Percentiles rank a stretch among this genome's conserved stretches.
Conservation (phyloP, 495 filamentous ascomycete species). For the Penicillium coffeae region DNA sequence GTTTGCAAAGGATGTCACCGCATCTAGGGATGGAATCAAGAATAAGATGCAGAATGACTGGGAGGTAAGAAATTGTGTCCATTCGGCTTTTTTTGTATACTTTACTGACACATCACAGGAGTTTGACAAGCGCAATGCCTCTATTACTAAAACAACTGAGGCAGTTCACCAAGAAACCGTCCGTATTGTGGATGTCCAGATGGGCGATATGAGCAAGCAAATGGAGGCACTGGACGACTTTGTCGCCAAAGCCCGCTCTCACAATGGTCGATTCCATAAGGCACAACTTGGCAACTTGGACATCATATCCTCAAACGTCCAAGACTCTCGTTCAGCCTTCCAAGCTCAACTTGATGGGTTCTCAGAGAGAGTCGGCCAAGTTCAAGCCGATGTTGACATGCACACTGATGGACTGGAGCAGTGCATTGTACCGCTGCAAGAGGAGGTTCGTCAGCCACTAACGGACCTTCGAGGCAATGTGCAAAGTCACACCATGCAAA, state of each 20-base stretch:
- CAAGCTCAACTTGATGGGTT: slow-evolving; percentile 60
- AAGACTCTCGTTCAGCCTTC: slow-evolving; percentile 66
- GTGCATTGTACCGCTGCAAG: slow-evolving; percentile 54
- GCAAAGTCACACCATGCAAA: slow-evolving; percentile 56
- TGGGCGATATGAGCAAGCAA: slow-evolving; percentile 77
- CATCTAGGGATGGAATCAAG: slow-evolving; percentile 73
- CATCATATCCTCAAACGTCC: slow-evolving; percentile 58
- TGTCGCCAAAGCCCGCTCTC: slow-evolving; percentile 73
- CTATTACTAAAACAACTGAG: slow-evolving; percentile 75
- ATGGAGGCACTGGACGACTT: slow-evolving; percentile 89
- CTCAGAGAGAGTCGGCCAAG: slow-evolving; percentile 54
- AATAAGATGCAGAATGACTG: slow-evolving; percentile 82
- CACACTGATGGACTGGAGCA: slow-evolving; percentile 51
- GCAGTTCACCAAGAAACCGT: slow-evolving; percentile 91
- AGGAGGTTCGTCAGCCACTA: slow-evolving; percentile 64
- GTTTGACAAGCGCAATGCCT: slow-evolving; percentile 73
- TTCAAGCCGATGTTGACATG: slow-evolving; percentile 59
- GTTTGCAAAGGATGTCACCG: slow-evolving; percentile 65
- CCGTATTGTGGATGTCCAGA: slow-evolving; percentile 83
- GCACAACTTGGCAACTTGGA: slow-evolving; percentile 59
- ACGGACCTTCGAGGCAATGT: slow-evolving; percentile 62
- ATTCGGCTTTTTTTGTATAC: not conserved
- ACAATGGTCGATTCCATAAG: slow-evolving; percentile 73
- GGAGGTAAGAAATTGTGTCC: slow-evolving; percentile 53
- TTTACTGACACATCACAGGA: slow-evolving; percentile 40